Evolutionary conservation across 768 basidiomycete species (phyloP), one percentile per base, ranked within the genome.

Genomic region (Coprinopsis sp.): DNA sequence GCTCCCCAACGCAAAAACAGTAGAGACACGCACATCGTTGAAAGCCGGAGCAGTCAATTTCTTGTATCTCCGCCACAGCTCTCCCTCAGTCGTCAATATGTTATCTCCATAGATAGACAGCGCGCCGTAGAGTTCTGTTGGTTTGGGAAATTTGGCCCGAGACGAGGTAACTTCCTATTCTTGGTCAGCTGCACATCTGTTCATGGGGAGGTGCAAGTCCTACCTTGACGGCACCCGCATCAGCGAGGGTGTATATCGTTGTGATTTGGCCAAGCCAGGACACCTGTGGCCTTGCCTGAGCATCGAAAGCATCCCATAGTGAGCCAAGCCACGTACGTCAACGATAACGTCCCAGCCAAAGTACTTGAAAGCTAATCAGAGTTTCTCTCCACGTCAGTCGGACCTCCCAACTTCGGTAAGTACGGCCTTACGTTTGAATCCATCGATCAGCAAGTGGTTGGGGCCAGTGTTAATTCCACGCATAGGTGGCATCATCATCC

Each of bases 31-130:
- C 44, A 79, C 78, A 56, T 81, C 79, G 12, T 77, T 75, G 58
- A 82, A 83, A 0, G 78, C 73, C 6, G 81, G 78, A 2, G 77
- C 76, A 18, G 72, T 60, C 19, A 83, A 70, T 56, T 77, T 79
- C 34, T 79, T 63, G 51, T 81, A 79, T n/a, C 70, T 71, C 56
- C 80, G 80, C 81, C 81, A 84, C 42, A 76, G 68, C 2, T 76
- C 73, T 16, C 74, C 78, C 54, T 84, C 81, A 0, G 77, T 74
- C 2, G 71, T 72, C 16, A 84, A 68, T 37, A 83, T 75, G 51
- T 84, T 84, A 4, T 54, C 53, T 12, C 82, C 82, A 52, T 73
- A 84, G 49, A 77, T 66, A 0, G 60, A 44, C 14, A 83, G 55
- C 7, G 64, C 44, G 2, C 29, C 46, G 52, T 82, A 82, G 19